Evolutionary conservation across 202 grass and related monocot species (phyloP), one percentile per base, ranked within the genome.

Genomic region (Brachypodium distachyon): DNA sequence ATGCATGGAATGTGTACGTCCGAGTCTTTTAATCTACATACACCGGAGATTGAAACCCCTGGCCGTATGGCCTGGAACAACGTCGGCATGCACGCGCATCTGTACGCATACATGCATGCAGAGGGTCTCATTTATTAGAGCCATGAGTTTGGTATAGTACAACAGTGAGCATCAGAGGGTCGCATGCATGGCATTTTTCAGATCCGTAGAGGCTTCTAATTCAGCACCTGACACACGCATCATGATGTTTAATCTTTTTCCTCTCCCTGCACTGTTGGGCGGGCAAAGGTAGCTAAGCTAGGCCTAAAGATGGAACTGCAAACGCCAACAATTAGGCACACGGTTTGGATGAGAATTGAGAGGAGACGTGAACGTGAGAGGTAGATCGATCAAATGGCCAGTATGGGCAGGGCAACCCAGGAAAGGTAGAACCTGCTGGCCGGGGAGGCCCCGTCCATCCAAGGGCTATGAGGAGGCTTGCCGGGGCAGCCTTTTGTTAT

Each of bases 151-250:
- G 19, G 68, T 26, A 32, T 32, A n/a, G n/a, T n/a, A n/a, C n/a
- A n/a, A n/a, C n/a, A 18, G 57, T 16, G 21, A 76, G 79, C 73
- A 72, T 60, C 69, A 48, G 79, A 43, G 42, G 12, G 75, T 53
- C 44, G 62, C 70, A 61, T 70, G 86, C 70, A 61, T 70, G 86
- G 70, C 86, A 63, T 80, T 81, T 75, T 75, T 53, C 53, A 33
- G 74, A 68, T 42, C 61, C 5, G 80, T 52, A 53, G 69, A 80
- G 86, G 76, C 81, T 88, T 88, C 85, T 79, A 74, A 88, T 83
- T 88, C 75, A 68, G 67, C 67, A 73, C 60, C 86, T 83, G 81
- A 84, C 86, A 61, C 41, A 63, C 48, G 53, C 70, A 88, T 88
- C 12, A 88, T 88, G 75, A 28, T 80, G 75, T 70, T 69, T 69